Percentiles rank a stretch among this genome's conserved stretches.
Evolutionary conservation across 495 filamentous ascomycete genomes (phyloP).

Genomic region (Margaritispora aquatica): DNA sequence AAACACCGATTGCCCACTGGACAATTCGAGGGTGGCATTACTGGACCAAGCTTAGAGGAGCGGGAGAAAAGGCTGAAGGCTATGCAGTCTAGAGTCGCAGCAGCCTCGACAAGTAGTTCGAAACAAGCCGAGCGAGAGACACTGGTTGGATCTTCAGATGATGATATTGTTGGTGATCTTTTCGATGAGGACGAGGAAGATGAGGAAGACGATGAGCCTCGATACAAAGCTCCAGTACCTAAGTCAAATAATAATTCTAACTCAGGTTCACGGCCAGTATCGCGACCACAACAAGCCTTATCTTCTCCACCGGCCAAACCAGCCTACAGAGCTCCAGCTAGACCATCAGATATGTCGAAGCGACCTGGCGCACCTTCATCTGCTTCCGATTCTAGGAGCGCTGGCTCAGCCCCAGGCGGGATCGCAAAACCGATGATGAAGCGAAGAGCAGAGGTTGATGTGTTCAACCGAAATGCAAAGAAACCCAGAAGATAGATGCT

Average conservation of each 20-base stretch:
- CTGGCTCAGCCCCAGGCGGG: constrained; percentile 5
- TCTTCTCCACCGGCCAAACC: not conserved
- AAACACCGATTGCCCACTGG: not conserved
- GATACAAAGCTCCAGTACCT: not conserved
- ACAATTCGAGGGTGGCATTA: not conserved
- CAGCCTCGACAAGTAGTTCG: not conserved
- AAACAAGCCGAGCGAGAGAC: not conserved
- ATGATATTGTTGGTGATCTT: not conserved
- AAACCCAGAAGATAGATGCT: constrained; percentile 6
- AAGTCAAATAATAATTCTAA: not conserved
- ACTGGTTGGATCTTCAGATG: not conserved
- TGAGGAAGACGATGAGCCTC: not conserved
- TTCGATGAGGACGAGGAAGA: not conserved
- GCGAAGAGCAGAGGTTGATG: constrained; percentile 17
- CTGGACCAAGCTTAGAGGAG: not conserved
- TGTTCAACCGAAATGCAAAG: constrained; percentile 21
- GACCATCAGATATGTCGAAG: not conserved
- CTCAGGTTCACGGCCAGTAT: not conserved
- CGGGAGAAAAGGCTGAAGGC: not conserved
- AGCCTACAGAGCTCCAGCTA: no score
- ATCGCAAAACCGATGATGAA: constrained; percentile 13
- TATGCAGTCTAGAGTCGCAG: not conserved
- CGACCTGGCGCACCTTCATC: not conserved
- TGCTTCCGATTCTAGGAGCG: not conserved
- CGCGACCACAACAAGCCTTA: not conserved